Evolutionary conservation across 768 basidiomycete genomes (phyloP), one percentile per base, ranked within the genome.

Genomic region (Cystofilobasidium ferigula): DNA sequence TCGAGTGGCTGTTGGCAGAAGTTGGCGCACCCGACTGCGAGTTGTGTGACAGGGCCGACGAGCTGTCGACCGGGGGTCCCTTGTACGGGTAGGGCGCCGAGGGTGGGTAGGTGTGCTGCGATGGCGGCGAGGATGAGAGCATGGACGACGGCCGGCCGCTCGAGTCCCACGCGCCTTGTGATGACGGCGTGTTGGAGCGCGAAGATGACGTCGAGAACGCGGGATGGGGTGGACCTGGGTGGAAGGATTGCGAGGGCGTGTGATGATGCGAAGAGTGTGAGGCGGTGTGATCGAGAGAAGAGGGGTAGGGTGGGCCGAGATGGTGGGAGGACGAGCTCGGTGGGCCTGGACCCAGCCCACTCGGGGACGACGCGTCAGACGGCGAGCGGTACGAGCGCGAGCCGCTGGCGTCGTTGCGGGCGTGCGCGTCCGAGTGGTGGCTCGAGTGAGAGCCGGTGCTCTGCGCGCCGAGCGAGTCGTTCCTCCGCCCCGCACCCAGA

Each of bases 11-110:
- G 28, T 35, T 34, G 32, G 40, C 28, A 18, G 63, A 64, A 22
- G 32, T 42, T 3, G 54, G 28, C n/a, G 63, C 42, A 14, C 43
- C 36, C 8, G 57, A 45, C 36, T 42, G 42, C 30, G 56, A 57
- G 3, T 40, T 45, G 63, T 64, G 63, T 24, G 63, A 64, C 28
- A 64, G 47, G 1, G 63, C 63, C n/a, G 63, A 64, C 3, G 57
- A 64, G 3, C 56, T 58, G 43, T 47, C 40, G 32, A 64, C 36
- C 9, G 42, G 38, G 4, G 35, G 40, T 16, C 45, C 42, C 16
- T 57, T 64, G 54, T 64, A 42, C 18, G 56, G 26, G 51, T 38
- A 42, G 22, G 43, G 30, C 18, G 32, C 35, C 8, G 61, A 45
- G n/a, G 20, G 36, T 20, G 51, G 40, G 43, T 58, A 36, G 34